phyloP scores from a whole-genome alignment of 2,329 filamentous ascomycete species.

The Fusarium camptoceras region DNA sequence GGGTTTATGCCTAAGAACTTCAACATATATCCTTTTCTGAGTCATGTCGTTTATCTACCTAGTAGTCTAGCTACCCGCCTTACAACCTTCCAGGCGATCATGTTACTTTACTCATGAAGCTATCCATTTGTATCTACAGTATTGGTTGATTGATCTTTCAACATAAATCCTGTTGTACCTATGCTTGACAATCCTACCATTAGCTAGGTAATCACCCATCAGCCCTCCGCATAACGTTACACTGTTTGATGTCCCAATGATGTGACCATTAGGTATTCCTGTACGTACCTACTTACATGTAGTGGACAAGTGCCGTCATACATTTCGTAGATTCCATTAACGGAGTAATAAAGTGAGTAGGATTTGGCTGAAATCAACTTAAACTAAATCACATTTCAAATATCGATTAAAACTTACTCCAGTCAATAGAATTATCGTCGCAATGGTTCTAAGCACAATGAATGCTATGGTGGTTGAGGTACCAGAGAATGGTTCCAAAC shows the following conservation, averaged over 20 bases:
- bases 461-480: constrained; percentile 36
- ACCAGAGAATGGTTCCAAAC: constrained; percentile 24
- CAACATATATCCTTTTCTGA: background rate
- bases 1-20: background rate
- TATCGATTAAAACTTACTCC: background rate
- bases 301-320: constrained; percentile 8
- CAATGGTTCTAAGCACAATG: constrained; percentile 31
- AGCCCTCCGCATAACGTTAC: background rate
- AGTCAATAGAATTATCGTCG: background rate
- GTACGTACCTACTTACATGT: background rate
- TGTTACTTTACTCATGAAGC: background rate
- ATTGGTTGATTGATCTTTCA: background rate
- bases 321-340: background rate
- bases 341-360: background rate
- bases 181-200: background rate
- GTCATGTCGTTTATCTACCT: background rate
- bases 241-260: background rate
- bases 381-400: background rate
- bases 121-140: background rate
- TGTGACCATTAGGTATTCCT: background rate
- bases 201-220: background rate
- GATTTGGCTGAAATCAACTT: background rate
- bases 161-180: background rate
- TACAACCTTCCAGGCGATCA: no score
- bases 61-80: no score